phyloP scores from a whole-genome alignment of 331 rosid species.

The Dryas integrifolia region DNA sequence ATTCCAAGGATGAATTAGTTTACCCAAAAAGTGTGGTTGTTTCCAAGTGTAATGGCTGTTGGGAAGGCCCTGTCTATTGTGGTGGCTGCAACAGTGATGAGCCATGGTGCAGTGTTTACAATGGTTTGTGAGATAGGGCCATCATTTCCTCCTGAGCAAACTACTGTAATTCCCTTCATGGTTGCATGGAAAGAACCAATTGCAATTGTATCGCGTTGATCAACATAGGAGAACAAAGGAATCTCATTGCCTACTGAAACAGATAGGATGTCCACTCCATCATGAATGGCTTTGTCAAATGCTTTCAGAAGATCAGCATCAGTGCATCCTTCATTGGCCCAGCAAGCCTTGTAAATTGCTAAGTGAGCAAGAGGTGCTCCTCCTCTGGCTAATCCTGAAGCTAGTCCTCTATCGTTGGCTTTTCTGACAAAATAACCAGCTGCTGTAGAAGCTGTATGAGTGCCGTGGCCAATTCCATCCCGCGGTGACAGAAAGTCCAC shows the following conservation, averaged over 20 bases:
- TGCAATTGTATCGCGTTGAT: constrained; percentile 55
- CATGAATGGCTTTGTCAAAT: constrained; percentile 74
- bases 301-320: constrained; percentile 72
- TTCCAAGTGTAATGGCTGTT: constrained; percentile 54
- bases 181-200: constrained; percentile 68
- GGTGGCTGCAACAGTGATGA: constrained; percentile 69
- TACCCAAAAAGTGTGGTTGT: constrained; percentile 62
- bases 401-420: constrained; percentile 58
- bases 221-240: constrained; percentile 60
- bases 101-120: constrained; percentile 73
- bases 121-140: constrained; percentile 64
- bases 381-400: constrained; percentile 71
- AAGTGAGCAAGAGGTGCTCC: constrained; percentile 81
- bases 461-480: constrained; percentile 72
- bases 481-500: constrained; percentile 58
- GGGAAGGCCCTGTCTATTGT: constrained; percentile 67
- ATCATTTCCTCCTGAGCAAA: constrained; percentile 65
- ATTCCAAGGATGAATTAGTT: constrained; percentile 12
- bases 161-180: constrained; percentile 55
- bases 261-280: constrained; percentile 65
- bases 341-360: constrained; percentile 72
- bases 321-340: constrained; percentile 48
- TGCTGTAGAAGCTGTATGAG: constrained; percentile 73
- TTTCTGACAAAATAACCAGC: constrained; percentile 53
- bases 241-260: constrained; percentile 46